phyloP scores from a whole-genome alignment of 495 filamentous ascomycete genomes.

The Penicillium nucicola region DNA sequence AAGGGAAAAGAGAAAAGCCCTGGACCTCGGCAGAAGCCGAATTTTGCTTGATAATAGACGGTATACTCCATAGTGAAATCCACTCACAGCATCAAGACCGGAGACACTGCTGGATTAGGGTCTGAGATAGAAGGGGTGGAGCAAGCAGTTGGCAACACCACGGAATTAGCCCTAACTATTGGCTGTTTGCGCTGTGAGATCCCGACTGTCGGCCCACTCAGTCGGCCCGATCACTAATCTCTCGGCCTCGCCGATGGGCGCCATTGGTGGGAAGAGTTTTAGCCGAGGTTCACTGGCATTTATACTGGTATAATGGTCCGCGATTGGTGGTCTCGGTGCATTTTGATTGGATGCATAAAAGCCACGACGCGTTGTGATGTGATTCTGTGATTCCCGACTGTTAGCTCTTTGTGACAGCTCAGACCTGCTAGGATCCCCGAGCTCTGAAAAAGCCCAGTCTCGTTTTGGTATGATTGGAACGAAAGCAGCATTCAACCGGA shows the following conservation, averaged over 20 bases:
- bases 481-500: too few relatives aligned
- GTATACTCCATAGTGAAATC: neutral
- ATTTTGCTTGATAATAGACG: neutral
- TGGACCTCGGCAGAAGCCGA: neutral
- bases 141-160: neutral
- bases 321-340: too few relatives aligned
- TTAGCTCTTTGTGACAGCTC: too few relatives aligned
- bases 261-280: neutral
- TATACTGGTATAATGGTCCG: neutral
- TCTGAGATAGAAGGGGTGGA: neutral
- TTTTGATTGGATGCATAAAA: too few relatives aligned
- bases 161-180: neutral
- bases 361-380: too few relatives aligned
- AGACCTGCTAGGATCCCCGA: too few relatives aligned
- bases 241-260: neutral
- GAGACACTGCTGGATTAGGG: conserved; percentile 14
- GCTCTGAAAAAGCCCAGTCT: too few relatives aligned
- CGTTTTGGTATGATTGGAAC: too few relatives aligned
- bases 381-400: too few relatives aligned
- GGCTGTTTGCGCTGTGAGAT: neutral
- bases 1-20: neutral
- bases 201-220: neutral
- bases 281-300: conserved; percentile 1
- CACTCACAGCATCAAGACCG: conserved; percentile 4
- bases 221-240: conserved; percentile 15